Evolutionary conservation across 441 rosid genomes (phyloP), one percentile per base, ranked within the genome.

Genomic region (Macaranga tanarius): DNA sequence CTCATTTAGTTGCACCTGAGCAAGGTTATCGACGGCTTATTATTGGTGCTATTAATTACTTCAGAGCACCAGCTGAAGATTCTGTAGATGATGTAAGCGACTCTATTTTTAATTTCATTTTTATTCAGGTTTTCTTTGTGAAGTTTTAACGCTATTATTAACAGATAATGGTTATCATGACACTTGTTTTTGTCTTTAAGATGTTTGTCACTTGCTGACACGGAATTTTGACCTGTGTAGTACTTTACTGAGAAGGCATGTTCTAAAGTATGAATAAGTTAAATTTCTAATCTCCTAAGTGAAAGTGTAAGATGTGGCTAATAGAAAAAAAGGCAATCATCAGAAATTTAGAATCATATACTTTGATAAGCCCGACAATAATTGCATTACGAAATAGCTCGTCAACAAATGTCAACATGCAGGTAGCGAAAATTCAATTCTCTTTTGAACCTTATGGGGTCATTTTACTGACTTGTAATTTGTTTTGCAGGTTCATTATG

Each of bases 401-500:
- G n/a, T n/a, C n/a, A n/a, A n/a, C n/a, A n/a, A n/a, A n/a, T n/a
- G n/a, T n/a, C n/a, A n/a, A n/a, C n/a, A n/a, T n/a, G n/a, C n/a
- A n/a, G n/a, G n/a, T n/a, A n/a, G n/a, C n/a, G 13, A 47, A 2
- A 59, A 11, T 59, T 59, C 4, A 7, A 15, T 51, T 25, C 7
- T 26, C 26, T 65, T 44, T 51, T 13, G 19, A 13, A 48, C 42
- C 59, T 66, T 59, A n/a, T 26, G 23, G 25, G 44, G 25, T 16
- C 47, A 56, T 71, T 45, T 56, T 67, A 55, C 56, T 62, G 44
- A 73, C 48, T 64, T 44, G 28, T 66, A n/a, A n/a, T n/a, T n/a
- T n/a, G n/a, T 74, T 38, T 48, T 66, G 75, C 77, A 93, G 98
- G 96, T 93, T 76, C 98, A 93, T 80, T 87, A 77, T 72, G 80